A percentile compares a stretch with the other conserved stretches of the same genome.
Conservation (phyloP, 2,329 filamentous ascomycete species). For the Metarhizium guizhouense region DNA sequence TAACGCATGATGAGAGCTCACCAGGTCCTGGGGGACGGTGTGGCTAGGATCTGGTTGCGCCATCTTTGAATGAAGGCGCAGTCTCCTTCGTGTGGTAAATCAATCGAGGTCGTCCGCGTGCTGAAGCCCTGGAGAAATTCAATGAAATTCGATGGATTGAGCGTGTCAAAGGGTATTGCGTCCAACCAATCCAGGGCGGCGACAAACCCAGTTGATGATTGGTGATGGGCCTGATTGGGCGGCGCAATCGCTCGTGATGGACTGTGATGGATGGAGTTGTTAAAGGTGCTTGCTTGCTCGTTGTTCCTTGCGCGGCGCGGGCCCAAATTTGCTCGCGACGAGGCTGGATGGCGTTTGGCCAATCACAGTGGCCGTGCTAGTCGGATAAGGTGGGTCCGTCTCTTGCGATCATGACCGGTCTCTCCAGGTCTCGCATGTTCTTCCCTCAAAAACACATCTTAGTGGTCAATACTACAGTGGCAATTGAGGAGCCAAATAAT, state of each 20-base stretch:
- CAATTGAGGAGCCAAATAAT: too few species aligned
- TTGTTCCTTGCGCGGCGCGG: slow-evolving; percentile 13
- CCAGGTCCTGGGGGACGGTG: slow-evolving; percentile 33
- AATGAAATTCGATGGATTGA: not conserved
- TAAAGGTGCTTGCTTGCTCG: slow-evolving; percentile 4
- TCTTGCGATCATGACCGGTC: not conserved
- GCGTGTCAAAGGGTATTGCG: not conserved
- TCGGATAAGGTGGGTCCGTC: not conserved
- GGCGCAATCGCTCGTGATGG: slow-evolving; percentile 9
- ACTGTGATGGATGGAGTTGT: slow-evolving; percentile 4
- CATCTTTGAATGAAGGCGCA: slow-evolving; percentile 19
- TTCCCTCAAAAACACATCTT: too few species aligned
- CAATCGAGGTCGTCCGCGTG: not conserved
- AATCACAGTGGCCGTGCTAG: slow-evolving; percentile 13
- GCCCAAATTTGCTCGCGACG: slow-evolving; percentile 30
- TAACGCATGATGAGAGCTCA: slow-evolving; percentile 16
- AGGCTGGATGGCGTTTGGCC: slow-evolving; percentile 18
- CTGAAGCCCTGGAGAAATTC: not conserved
- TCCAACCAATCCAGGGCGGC: not conserved
- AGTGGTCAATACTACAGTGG: too few species aligned
- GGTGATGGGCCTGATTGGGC: slow-evolving; percentile 4
- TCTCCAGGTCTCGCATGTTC: not conserved
- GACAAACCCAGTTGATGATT: not conserved
- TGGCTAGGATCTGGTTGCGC: slow-evolving; percentile 32
- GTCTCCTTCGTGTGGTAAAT: not conserved